Percentiles rank a stretch among this genome's conserved stretches.
Conservation (phyloP, 164 flowering plant genomes). For the Taxillus chinensis region DNA sequence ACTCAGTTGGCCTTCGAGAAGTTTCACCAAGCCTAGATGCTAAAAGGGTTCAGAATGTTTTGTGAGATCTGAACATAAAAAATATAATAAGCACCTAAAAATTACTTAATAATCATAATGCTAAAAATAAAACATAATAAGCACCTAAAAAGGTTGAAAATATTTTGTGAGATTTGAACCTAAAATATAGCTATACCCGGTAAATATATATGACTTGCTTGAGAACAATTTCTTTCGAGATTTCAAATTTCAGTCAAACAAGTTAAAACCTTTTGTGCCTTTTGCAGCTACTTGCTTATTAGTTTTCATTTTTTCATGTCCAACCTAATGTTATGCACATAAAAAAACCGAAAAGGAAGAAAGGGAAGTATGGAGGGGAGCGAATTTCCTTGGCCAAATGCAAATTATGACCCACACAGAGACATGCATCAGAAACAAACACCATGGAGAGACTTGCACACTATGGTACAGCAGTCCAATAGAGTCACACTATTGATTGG, state of each 20-base stretch:
- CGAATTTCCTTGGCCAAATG: no score
- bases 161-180: no score
- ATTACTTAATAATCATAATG: not conserved
- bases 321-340: slow-evolving; percentile 6
- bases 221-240: slow-evolving; percentile 83
- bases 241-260: slow-evolving; percentile 89
- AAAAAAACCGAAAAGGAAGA: not conserved
- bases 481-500: no score
- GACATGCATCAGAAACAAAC: no score
- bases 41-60: no score
- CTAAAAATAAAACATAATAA: not conserved
- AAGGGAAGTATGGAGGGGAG: not conserved
- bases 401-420: no score
- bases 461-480: no score
- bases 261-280: slow-evolving; percentile 61
- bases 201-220: slow-evolving; percentile 50
- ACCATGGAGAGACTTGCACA: no score
- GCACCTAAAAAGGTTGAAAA: not conserved
- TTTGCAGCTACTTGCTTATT: slow-evolving; percentile 57
- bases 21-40: slow-evolving; percentile 32
- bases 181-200: slow-evolving; percentile 33
- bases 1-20: slow-evolving; percentile 39
- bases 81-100: not conserved
- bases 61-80: no score
- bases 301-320: slow-evolving; percentile 35